Evolutionary conservation across 352 stramenopile genomes (phyloP).

Genomic region (Pythium aristosporum): DNA sequence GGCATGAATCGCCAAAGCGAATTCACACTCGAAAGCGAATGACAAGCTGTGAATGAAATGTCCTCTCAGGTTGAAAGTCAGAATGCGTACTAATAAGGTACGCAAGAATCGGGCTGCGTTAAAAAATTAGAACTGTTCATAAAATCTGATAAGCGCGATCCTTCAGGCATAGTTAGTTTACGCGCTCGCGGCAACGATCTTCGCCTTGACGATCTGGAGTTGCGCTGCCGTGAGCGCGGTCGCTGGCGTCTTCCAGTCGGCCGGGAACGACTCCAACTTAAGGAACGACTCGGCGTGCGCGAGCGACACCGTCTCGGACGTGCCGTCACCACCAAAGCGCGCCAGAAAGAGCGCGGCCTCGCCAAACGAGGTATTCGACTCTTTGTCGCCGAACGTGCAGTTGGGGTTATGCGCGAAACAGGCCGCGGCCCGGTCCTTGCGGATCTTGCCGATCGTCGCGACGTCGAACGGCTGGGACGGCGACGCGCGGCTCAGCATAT

Average conservation of each 20-base stretch:
- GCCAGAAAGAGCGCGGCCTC: constrained; percentile 1
- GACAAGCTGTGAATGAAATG: too few species aligned
- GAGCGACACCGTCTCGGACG: background rate
- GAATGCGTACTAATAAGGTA: too few species aligned
- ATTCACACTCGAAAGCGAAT: too few species aligned
- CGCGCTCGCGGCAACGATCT: constrained; percentile 7
- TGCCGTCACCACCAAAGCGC: background rate
- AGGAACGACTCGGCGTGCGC: background rate
- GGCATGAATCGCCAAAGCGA: background rate
- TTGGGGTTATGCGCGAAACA: constrained; percentile 8
- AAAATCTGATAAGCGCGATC: too few species aligned
- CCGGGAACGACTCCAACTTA: background rate
- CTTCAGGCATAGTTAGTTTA: too few species aligned
- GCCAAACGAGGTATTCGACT: background rate
- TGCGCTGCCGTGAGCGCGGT: constrained; percentile 3
- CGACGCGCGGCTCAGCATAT: constrained; percentile 26
- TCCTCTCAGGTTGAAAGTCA: too few species aligned
- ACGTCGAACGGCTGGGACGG: background rate
- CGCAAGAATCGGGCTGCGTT: too few species aligned
- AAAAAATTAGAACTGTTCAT: too few species aligned
- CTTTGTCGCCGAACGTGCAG: constrained; percentile 9
- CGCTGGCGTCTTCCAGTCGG: background rate
- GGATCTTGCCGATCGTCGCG: constrained; percentile 1
- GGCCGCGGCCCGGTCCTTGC: background rate
- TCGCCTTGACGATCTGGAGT: background rate